These are phyloP conservation scores for Mimosa bimucronata DNA, from an alignment of 306 rosid genomes.

Conservation along the genomic window DNA sequence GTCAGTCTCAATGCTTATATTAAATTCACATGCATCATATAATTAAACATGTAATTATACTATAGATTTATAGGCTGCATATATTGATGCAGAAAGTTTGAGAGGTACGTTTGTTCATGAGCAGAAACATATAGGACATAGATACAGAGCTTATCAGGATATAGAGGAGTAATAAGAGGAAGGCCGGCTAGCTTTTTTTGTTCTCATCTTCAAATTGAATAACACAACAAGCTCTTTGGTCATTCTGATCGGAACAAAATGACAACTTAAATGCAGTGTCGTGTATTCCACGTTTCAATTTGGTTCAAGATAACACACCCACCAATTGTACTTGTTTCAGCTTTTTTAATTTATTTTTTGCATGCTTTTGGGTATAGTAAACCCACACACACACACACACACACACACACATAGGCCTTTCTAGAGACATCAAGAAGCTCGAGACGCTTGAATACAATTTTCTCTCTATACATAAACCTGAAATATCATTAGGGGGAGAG, in stretches of 20 bases:
- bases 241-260: neutral
- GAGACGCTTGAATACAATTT: too few relatives aligned
- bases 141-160: constrained; percentile 35
- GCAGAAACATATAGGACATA: neutral
- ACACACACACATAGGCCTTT: neutral
- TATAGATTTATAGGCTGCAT: neutral
- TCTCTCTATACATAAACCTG: too few relatives aligned
- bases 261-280: constrained; percentile 36
- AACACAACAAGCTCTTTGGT: constrained; percentile 1
- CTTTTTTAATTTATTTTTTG: constrained; percentile 13
- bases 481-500: too few relatives aligned
- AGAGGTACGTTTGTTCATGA: constrained; percentile 27
- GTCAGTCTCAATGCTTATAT: neutral
- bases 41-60: neutral
- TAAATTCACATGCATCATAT: neutral
- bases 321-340: constrained; percentile 24
- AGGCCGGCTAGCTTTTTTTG: neutral
- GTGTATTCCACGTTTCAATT: constrained; percentile 15
- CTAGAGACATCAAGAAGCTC: neutral
- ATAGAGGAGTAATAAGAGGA: constrained; percentile 6
- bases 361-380: constrained; percentile 24
- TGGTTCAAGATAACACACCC: constrained; percentile 25
- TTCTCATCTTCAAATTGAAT: constrained; percentile 3
- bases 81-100: neutral
- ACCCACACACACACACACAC: too few relatives aligned